Percentiles rank a stretch among this genome's conserved stretches.
Conservation (phyloP, 169 alveolate species). For the Haemoproteus tartakovskyi region DNA sequence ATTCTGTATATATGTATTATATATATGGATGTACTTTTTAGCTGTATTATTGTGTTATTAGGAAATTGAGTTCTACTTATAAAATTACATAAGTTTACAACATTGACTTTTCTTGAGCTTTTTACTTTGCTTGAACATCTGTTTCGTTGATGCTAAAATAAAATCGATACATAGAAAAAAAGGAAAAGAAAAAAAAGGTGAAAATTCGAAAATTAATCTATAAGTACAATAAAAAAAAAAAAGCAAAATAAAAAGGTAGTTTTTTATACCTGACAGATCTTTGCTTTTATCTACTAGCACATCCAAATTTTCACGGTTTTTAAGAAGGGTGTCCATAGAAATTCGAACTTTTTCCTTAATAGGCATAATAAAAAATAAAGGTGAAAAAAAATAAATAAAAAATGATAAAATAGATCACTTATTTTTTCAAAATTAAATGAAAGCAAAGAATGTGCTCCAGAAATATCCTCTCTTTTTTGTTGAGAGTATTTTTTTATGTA, state of each 20-base stretch:
- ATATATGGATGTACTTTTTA: no score
- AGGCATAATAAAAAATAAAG: not conserved
- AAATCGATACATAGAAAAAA: not conserved
- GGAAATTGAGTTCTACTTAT: no score
- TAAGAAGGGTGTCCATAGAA: conserved; percentile 59
- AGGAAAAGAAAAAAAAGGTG: not conserved
- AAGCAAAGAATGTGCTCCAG: no score
- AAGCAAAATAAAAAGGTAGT: no score
- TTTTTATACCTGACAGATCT: conserved; percentile 49
- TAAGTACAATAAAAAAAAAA: no score
- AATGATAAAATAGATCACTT: not conserved
- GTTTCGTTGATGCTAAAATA: conserved; percentile 47
- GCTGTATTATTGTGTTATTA: no score
- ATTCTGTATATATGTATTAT: no score
- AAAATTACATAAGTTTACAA: conserved; percentile 45
- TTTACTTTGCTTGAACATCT: conserved; percentile 60
- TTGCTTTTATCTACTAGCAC: conserved; percentile 66
- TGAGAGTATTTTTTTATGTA: no score
- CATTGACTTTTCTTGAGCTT: conserved; percentile 58
- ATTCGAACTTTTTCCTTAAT: conserved; percentile 59
- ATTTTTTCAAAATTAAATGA: no score
- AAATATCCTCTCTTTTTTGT: not conserved
- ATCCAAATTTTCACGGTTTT: conserved; percentile 62
- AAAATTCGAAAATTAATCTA: no score
- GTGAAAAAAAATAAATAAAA: not conserved